Base-by-base conservation (phyloP, 305 asterid genomes). In the Petunia hybrid region DNA sequence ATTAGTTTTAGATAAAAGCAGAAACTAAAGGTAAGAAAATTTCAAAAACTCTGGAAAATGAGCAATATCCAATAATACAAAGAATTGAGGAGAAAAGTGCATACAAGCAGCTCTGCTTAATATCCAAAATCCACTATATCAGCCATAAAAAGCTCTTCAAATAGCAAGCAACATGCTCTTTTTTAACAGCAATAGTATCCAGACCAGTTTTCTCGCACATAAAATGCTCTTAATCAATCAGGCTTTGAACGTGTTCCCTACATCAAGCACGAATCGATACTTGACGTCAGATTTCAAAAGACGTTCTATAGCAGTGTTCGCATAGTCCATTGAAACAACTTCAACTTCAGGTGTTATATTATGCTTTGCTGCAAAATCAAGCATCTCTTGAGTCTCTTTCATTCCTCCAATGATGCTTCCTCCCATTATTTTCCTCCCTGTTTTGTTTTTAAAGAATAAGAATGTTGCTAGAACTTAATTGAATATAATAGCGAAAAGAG, bases 331-430 rank as follows among this genome's bases (percentile, higher is more conserved):
- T 4, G 85, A 61, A 12, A 87, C 36, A n/a, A 87, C 55, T 68
- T 87, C 86, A 63, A 87, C 82, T 8, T 84, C 81, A 1, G 87
- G 80, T 16, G 74, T 74, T 6, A 87, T 67, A 41, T 78, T 83
- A 22, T 84, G 77, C 3, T 82, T 65, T 6, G 89, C 84, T 2
- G 82, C 78, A 67, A 87, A 87, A 12, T 87, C 82, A 14, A 84
- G 74, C 87, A 87, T 87, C 64, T 87, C 89, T 40, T 84, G 87
- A 0, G 87, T 87, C 79, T 87, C 86, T 75, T 80, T 84, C 70
- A 87, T 16, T 36, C 87, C 86, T 51, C 89, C 87, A 59, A 80
- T 82, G 22, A 62, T 63, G 77, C 87, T 87, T 61, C 86, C 87
- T 10, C 66, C 83, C 7, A 87, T 61, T 10, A 64, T 16, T 71